phyloP scores from a whole-genome alignment of 129 eudicot genomes.

The Lonicera japonica region DNA sequence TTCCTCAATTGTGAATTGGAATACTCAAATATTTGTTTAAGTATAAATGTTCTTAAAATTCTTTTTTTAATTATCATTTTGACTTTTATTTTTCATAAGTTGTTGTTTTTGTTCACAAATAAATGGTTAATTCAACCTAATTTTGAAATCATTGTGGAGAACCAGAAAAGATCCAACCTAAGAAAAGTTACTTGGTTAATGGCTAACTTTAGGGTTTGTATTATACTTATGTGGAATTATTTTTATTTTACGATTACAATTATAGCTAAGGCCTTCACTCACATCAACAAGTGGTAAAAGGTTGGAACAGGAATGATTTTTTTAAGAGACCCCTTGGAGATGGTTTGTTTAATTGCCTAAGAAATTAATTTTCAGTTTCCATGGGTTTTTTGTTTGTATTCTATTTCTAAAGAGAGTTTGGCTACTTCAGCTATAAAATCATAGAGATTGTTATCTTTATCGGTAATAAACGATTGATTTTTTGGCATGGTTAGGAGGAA shows the following conservation, averaged over 20 bases:
- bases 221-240: too few relatives aligned
- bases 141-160: too few relatives aligned
- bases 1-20: not conserved
- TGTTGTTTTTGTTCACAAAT: not conserved
- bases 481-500: conserved; percentile 62
- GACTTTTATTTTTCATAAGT: not conserved
- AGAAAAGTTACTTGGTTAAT: too few relatives aligned
- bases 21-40: not conserved
- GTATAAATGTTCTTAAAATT: not conserved
- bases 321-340: not conserved
- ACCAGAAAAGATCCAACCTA: too few relatives aligned
- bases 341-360: not conserved
- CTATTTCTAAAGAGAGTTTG: not conserved
- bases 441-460: not conserved
- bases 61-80: too few relatives aligned
- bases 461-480: not conserved
- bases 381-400: not conserved
- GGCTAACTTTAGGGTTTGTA: too few relatives aligned
- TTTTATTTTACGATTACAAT: too few relatives aligned
- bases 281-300: too few relatives aligned
- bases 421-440: not conserved
- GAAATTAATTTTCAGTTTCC: too few relatives aligned
- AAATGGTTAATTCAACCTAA: not conserved
- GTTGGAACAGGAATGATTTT: too few relatives aligned
- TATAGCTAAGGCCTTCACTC: too few relatives aligned